Evolutionary conservation across 176 grass and related monocot species (phyloP).

Genomic region (Carex pumila): DNA sequence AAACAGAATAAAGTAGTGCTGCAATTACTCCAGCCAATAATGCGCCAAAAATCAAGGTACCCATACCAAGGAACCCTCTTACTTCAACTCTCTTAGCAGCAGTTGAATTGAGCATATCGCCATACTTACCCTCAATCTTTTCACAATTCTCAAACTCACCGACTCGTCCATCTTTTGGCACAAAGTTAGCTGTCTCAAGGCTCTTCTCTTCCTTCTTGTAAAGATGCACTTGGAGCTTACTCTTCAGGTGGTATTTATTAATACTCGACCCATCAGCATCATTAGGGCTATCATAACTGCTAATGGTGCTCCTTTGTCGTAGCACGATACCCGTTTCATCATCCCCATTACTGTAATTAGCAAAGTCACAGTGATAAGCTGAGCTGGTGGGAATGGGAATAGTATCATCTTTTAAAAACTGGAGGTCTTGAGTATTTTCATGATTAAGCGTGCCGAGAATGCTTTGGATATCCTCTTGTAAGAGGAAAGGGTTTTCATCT

Average conservation of each 20-base stretch:
- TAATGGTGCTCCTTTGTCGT: neutral
- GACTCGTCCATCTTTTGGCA: neutral
- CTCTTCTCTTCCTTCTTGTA: slow-evolving; percentile 55
- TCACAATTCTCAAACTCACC: neutral
- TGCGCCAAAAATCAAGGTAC: neutral
- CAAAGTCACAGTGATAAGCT: neutral
- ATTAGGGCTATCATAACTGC: slow-evolving; percentile 3
- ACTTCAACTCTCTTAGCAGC: neutral
- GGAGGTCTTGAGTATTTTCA: slow-evolving; percentile 20
- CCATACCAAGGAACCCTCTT: neutral
- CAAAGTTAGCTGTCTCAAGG: slow-evolving; percentile 46
- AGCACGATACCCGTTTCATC: slow-evolving; percentile 36
- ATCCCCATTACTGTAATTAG: slow-evolving; percentile 2
- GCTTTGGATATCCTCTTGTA: slow-evolving; percentile 32
- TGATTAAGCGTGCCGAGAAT: slow-evolving; percentile 40
- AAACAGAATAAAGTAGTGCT: neutral
- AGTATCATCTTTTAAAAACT: neutral
- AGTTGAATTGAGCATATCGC: neutral
- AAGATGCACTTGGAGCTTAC: slow-evolving; percentile 39
- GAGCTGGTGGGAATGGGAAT: neutral
- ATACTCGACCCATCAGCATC: neutral
- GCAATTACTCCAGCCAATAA: slow-evolving; percentile 5
- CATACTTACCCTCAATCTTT: neutral
- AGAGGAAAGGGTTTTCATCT: slow-evolving; percentile 40
- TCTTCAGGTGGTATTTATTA: slow-evolving; percentile 10